phyloP scores from a whole-genome alignment of 805 yeast genomes.

The Teunomyces pallodes region DNA sequence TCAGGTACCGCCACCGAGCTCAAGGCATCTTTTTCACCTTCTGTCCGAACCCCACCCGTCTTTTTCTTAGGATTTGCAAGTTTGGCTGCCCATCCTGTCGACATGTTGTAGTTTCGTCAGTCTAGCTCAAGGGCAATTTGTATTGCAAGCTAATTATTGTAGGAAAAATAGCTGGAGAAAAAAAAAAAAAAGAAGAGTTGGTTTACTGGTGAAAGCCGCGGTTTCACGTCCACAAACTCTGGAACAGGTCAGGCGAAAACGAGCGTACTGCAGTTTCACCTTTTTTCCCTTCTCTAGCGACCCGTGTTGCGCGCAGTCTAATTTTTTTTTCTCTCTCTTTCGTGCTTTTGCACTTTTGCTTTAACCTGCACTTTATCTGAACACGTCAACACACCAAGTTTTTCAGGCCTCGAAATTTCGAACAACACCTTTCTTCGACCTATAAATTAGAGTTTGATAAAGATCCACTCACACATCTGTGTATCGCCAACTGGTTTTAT shows the following conservation, averaged over 20 bases:
- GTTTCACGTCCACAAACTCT: background rate
- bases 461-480: background rate
- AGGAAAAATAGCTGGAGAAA: background rate
- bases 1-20: too few species aligned
- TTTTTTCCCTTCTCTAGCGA: background rate
- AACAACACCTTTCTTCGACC: background rate
- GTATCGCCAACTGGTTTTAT: background rate
- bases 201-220: background rate
- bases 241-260: background rate
- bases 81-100: conserved; percentile 17
- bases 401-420: conserved; percentile 1
- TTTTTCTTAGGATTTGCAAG: conserved; percentile 7
- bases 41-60: background rate
- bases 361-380: background rate
- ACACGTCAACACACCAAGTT: conserved; percentile 5
- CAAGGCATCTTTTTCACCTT: background rate
- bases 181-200: background rate
- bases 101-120: conserved; percentile 5
- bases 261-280: too few species aligned
- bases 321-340: background rate
- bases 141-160: too few species aligned
- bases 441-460: background rate
- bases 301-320: background rate
- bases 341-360: background rate
- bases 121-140: background rate